phyloP scores from a whole-genome alignment of 179 eudicot species.

The Beta macrorhiza region DNA sequence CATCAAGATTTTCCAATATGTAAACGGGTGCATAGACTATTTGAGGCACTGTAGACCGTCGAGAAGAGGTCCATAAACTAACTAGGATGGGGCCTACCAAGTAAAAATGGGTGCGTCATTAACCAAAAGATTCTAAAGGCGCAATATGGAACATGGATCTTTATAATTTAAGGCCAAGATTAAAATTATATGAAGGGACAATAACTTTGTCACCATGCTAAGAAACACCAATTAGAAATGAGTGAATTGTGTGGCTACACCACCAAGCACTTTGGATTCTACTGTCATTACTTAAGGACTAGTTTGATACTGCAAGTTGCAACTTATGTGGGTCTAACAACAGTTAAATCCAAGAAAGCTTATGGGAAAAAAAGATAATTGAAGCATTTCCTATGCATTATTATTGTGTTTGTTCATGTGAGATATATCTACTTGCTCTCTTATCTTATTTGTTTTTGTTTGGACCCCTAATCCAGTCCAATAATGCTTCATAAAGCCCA shows the following conservation, averaged over 20 bases:
- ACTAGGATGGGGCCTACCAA: neutral
- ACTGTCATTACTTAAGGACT: neutral
- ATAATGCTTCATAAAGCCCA: too few relatives aligned
- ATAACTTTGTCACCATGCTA: slow-evolving; percentile 27
- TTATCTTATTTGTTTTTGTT: neutral
- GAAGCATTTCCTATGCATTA: neutral
- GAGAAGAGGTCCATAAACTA: neutral
- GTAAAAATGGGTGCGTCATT: neutral
- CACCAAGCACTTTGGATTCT: slow-evolving; percentile 27
- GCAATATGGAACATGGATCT: slow-evolving; percentile 24
- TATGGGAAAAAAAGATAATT: neutral
- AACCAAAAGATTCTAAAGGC: slow-evolving; percentile 21
- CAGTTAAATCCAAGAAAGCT: slow-evolving; percentile 2
- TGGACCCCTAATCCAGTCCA: too few relatives aligned
- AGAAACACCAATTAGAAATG: slow-evolving; percentile 17
- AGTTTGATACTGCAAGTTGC: slow-evolving; percentile 25
- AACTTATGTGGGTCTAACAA: slow-evolving; percentile 21
- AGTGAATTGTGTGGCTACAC: slow-evolving; percentile 18
- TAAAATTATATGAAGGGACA: slow-evolving; percentile 18
- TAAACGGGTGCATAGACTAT: neutral
- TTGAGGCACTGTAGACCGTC: neutral
- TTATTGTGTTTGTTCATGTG: neutral
- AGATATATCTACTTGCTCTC: neutral
- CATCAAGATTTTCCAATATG: too few relatives aligned
- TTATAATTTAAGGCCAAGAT: slow-evolving; percentile 14